Evolutionary conservation across 2,329 filamentous ascomycete species (phyloP), one percentile per base, ranked within the genome.

Genomic region (Botrytis fabae): DNA sequence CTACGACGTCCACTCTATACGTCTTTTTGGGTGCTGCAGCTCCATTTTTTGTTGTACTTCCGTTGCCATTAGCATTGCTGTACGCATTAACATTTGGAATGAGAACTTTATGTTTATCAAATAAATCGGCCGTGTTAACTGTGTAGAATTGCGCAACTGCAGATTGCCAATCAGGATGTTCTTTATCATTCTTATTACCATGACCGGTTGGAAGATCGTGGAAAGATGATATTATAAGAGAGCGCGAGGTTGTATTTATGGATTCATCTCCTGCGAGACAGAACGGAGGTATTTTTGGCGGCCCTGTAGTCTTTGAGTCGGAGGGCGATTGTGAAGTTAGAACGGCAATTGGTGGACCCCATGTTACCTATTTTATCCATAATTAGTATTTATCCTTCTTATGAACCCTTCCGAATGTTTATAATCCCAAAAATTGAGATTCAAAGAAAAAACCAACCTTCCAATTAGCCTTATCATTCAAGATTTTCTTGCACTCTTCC

Each of bases 51-150:
- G 57, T 20, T 3, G 7, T 8, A 60, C 28, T 60, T 35, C 61
- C 40, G 25, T 44, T 51, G 10, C 22, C 40, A 22, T 46, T 61
- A 8, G 54, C 8, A 18, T 32, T 42, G 2, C 44, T 70, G 4
- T 84, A 86, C 46, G 94, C 85, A 71, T 85, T 86, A 81, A 88
- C 91, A 3, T 20, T 70, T 3, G 84, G 86, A 54, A 95, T 85
- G 72, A 85, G 86, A 81, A 89, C 92, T 61, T 87, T 88, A 80
- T 93, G 92, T 54, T 90, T 85, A 0, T 82, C 79, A 32, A 96
- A 84, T 2, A 95, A 84, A 51, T 86, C 82, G 12, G 60, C 25
- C 10, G 60, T 32, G 44, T 63, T 71, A 12, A 46, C 59, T 18
- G 42, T 64, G 18, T 54, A 71, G 32, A 71, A 71, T 25, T 69